These are phyloP conservation scores for Candida gigantensis DNA, from an alignment of 1,139 yeast species.

Conservation along the genomic window DNA sequence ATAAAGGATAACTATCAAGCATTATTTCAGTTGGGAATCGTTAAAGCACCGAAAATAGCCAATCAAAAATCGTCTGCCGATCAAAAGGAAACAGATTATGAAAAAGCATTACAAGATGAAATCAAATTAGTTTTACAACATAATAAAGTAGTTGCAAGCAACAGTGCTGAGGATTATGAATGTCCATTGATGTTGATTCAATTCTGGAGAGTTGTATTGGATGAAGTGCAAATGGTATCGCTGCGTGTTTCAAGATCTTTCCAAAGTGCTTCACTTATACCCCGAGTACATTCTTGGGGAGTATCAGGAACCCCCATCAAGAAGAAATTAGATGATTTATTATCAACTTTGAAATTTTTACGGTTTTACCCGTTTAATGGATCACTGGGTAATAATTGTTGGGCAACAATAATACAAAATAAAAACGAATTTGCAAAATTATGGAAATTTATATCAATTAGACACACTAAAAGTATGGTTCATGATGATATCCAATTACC, in stretches of 20 bases:
- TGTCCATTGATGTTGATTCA: constrained; percentile 84
- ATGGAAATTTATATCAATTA: constrained; percentile 54
- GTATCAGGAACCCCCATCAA: constrained; percentile 93
- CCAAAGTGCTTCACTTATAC: constrained; percentile 74
- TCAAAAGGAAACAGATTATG: constrained; percentile 35
- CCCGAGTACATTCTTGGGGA: constrained; percentile 92
- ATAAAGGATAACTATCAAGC: constrained; percentile 26
- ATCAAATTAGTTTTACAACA: constrained; percentile 34
- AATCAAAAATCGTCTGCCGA: constrained; percentile 21
- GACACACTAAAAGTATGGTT: constrained; percentile 87
- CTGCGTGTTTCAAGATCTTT: constrained; percentile 75
- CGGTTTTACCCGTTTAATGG: constrained; percentile 62
- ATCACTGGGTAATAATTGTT: constrained; percentile 38
- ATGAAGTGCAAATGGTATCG: constrained; percentile 93
- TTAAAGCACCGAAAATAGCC: constrained; percentile 31
- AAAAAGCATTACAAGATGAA: constrained; percentile 39
- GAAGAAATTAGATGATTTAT: constrained; percentile 63
- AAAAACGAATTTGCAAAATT: constrained; percentile 47
- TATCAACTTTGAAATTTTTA: constrained; percentile 68
- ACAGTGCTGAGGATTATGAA: constrained; percentile 51
- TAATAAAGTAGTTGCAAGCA: constrained; percentile 27
- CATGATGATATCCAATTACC: constrained; percentile 76
- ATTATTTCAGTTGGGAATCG: constrained; percentile 29
- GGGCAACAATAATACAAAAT: constrained; percentile 30
- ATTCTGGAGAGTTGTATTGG: constrained; percentile 86